Percentiles rank a stretch among this genome's conserved stretches.
Evolutionary conservation across 306 rosid species (phyloP).

Genomic region (Vachellia collinsii): DNA sequence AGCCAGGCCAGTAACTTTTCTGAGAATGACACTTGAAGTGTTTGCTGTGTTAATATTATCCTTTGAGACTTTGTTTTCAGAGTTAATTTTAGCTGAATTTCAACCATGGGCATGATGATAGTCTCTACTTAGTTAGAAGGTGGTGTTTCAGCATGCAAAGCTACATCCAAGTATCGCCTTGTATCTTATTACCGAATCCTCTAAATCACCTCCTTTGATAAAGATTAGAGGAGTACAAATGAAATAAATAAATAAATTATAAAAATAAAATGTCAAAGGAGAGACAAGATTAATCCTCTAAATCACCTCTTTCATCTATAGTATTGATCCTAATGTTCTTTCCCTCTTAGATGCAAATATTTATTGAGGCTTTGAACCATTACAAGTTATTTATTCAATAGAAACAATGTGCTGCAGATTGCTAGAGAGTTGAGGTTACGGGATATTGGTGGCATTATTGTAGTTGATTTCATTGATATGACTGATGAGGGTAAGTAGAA

Average conservation of each 20-base stretch:
- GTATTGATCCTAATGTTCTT: slow-evolving; percentile 19
- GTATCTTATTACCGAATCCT: slow-evolving; percentile 3
- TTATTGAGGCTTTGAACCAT: slow-evolving; percentile 2
- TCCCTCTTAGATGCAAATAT: slow-evolving; percentile 6
- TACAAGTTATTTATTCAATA: slow-evolving; percentile 34
- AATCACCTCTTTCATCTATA: slow-evolving; percentile 8
- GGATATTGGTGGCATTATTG: slow-evolving; percentile 97
- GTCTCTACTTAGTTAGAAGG: not conserved
- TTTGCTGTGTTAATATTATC: not conserved
- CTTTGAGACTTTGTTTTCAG: not conserved
- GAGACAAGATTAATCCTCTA: not conserved
- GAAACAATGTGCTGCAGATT: slow-evolving; percentile 64
- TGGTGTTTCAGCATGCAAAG: not conserved
- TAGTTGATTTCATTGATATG: slow-evolving; percentile 98
- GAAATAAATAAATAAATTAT: not conserved
- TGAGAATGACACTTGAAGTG: slow-evolving; percentile 4
- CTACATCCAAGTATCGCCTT: not conserved
- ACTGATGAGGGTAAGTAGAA: slow-evolving; percentile 78
- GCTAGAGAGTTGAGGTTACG: slow-evolving; percentile 94
- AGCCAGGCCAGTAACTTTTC: slow-evolving; percentile 3
- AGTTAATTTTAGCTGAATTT: not conserved
- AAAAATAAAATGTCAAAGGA: slow-evolving; percentile 5
- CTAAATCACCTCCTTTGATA: not conserved
- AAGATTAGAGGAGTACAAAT: not conserved
- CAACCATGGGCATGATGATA: not conserved